These are phyloP conservation scores for Sambucus nigra DNA, from an alignment of 129 eudicot species.

Conservation along the genomic window DNA sequence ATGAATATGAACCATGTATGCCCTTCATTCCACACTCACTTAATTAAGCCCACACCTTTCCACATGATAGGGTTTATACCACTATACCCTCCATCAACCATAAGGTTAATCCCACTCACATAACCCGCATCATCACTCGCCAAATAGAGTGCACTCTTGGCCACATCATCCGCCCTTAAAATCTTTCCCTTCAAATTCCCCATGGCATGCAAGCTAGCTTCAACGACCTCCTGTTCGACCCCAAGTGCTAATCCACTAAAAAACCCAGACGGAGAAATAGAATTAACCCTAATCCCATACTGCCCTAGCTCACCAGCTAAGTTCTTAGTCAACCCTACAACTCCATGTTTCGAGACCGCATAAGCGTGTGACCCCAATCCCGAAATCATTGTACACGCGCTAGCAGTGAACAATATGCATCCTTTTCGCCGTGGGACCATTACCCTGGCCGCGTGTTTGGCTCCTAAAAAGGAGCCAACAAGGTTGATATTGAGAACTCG, in stretches of 20 bases:
- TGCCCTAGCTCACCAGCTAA: constrained; percentile 21
- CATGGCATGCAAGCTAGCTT: background rate
- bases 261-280: constrained; percentile 14
- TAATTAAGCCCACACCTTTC: background rate
- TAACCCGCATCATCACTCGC: constrained; percentile 27
- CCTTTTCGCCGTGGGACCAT: constrained; percentile 14
- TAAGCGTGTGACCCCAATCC: constrained; percentile 16
- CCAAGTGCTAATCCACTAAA: background rate
- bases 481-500: constrained; percentile 9
- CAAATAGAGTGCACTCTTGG: constrained; percentile 22
- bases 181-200: constrained; percentile 13
- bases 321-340: constrained; percentile 20
- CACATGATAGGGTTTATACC: background rate
- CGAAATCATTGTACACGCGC: constrained; percentile 9
- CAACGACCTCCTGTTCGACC: background rate
- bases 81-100: constrained; percentile 30
- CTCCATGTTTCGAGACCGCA: constrained; percentile 20
- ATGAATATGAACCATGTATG: no score
- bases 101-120: constrained; percentile 26
- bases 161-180: constrained; percentile 12
- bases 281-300: constrained; percentile 24
- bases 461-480: constrained; percentile 12
- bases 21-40: background rate
- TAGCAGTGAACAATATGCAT: constrained; percentile 15
- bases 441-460: constrained; percentile 21